Evolutionary conservation across 352 stramenopile genomes (phyloP), one percentile per base, ranked within the genome.

Genomic region (Pythium guiyangense): DNA sequence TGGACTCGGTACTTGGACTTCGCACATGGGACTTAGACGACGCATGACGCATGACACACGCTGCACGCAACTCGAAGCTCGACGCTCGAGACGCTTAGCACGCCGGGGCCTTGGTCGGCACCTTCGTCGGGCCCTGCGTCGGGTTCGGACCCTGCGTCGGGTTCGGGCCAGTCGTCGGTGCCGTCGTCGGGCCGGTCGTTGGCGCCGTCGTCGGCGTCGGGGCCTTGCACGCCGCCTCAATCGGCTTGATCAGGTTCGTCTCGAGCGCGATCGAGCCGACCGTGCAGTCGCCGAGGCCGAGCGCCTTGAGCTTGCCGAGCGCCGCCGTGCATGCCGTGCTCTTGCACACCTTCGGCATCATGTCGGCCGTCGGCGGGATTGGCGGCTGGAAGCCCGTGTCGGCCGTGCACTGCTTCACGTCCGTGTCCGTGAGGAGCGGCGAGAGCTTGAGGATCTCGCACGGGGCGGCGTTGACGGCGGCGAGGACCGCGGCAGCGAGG

Each of bases 281-380:
- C 29, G 47, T 52, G 47, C 47, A 52, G 47, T 52, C 47, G 15
- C 47, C 47, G 47, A 52, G 26, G 11, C 47, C 27, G 11, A 54
- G 49, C 4, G 18, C 49, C 17, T 54, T 54, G 49, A 54, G 49
- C 11, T 25, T 27, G 2, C 4, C 20, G 17, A 54, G 20, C 29
- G 5, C 11, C 3, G 31, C 18, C 15, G 37, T 44, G 29, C 49
- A 54, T 8, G 49, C 49, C 18, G 9, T 5, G 49, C 37, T 54
- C 17, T 20, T 34, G 31, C 49, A 54, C 8, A 54, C 17, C 49
- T 54, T 54, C 14, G 49, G 29, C 26, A 54, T 31, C 17, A 44
- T 43, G 1, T 43, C 31, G 8, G n/a, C 18, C 6, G 17, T 45
- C 4, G 49, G 49, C n/a, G 34, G 31, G 2, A 43, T 17, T 10